Percentiles rank a stretch among this genome's conserved stretches.
phyloP scores from a whole-genome alignment of 768 basidiomycete genomes.

The Lactifluus piperatus region DNA sequence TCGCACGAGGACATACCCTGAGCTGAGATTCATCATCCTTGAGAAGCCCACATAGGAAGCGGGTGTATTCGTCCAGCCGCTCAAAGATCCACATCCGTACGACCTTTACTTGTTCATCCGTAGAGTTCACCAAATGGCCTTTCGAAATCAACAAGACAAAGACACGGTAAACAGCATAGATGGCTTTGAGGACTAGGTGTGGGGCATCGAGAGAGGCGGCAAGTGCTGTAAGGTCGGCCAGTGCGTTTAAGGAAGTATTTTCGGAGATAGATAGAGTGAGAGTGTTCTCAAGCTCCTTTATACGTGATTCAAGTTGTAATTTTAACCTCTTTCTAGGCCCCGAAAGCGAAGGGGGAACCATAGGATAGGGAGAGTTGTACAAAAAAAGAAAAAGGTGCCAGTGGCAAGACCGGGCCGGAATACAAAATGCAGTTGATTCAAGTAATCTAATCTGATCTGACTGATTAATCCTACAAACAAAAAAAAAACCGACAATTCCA shows the following conservation, averaged over 20 bases:
- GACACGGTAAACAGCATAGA: slow-evolving; percentile 76
- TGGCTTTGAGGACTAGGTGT: slow-evolving; percentile 56
- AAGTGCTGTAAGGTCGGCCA: slow-evolving; percentile 66
- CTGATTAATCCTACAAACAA: slow-evolving; percentile 12
- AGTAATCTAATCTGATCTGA: slow-evolving; percentile 3
- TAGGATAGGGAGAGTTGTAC: too few species aligned
- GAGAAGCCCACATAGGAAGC: slow-evolving; percentile 58
- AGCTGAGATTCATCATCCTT: slow-evolving; percentile 70
- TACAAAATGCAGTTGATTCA: background rate
- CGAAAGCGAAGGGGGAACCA: slow-evolving; percentile 19
- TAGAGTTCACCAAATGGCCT: slow-evolving; percentile 45
- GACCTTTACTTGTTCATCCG: slow-evolving; percentile 45
- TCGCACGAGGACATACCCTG: slow-evolving; percentile 41
- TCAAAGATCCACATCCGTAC: slow-evolving; percentile 80
- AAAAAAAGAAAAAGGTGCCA: background rate
- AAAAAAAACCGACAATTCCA: background rate
- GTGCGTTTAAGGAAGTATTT: slow-evolving; percentile 61
- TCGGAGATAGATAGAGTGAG: slow-evolving; percentile 45
- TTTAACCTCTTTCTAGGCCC: slow-evolving; percentile 24
- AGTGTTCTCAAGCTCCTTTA: slow-evolving; percentile 45
- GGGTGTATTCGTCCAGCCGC: slow-evolving; percentile 58
- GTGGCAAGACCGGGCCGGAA: background rate
- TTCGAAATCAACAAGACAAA: slow-evolving; percentile 57
- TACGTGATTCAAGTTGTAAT: slow-evolving; percentile 16
- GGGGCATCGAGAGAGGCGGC: slow-evolving; percentile 41